Conservation (phyloP, 2,329 filamentous ascomycete species). For the Hypoxylon sp. region DNA sequence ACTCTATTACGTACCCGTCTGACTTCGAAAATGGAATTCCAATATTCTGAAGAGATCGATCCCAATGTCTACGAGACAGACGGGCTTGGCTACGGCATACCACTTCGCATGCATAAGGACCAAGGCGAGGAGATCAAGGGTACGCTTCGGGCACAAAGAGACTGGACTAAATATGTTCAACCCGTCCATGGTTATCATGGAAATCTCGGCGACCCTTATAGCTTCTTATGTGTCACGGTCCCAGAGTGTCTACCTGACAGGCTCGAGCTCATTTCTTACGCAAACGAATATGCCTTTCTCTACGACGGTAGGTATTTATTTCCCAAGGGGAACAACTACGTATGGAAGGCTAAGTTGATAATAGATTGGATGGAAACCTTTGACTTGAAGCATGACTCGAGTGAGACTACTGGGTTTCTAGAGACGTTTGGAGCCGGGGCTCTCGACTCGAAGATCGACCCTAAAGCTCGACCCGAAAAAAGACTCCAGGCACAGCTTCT, state of each 20-base stretch:
- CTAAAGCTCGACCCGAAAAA: slow-evolving; percentile 12
- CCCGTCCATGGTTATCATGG: slow-evolving; percentile 52
- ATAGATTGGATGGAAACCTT: slow-evolving; percentile 43
- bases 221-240: slow-evolving; percentile 49
- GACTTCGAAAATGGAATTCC: slow-evolving; percentile 15
- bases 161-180: slow-evolving; percentile 55
- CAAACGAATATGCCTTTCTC: slow-evolving; percentile 59
- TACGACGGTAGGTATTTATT: slow-evolving; percentile 54
- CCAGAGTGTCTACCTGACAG: slow-evolving; percentile 56
- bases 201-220: slow-evolving; percentile 50
- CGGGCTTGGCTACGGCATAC: slow-evolving; percentile 15
- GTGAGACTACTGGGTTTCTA: slow-evolving; percentile 6
- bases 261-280: slow-evolving; percentile 58
- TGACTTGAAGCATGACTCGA: slow-evolving; percentile 38
- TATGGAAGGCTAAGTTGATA: neutral
- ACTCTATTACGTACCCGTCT: slow-evolving; percentile 1
- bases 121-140: slow-evolving; percentile 14
- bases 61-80: slow-evolving; percentile 12
- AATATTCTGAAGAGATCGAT: slow-evolving; percentile 17
- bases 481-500: slow-evolving; percentile 8
- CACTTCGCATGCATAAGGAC: slow-evolving; percentile 13
- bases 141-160: slow-evolving; percentile 50
- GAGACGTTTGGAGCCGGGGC: slow-evolving; percentile 13
- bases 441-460: slow-evolving; percentile 9
- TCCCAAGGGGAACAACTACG: slow-evolving; percentile 2